Evolutionary conservation across 2,329 filamentous ascomycete species (phyloP), one percentile per base, ranked within the genome.

Genomic region (Cercospora zeina): DNA sequence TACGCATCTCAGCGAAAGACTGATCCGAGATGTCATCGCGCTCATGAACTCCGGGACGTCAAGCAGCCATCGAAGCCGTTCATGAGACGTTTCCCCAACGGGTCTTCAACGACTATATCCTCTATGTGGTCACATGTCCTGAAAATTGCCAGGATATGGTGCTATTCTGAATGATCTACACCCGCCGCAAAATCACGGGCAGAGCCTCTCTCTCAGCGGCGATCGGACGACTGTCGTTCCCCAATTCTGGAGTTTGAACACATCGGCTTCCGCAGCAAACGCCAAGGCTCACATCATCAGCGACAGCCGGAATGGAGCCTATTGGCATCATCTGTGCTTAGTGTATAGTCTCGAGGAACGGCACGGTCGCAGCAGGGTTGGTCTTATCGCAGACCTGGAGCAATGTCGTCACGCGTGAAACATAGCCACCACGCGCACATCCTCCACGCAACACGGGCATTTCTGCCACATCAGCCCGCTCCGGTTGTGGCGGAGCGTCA

Each of bases 391-490:
- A 49, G 27, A 49, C 42, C 42, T 30, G 42, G 42, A 49, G 42
- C 42, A 30, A 57, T 49, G 37, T 57, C 54, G 54, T 57, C 30
- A 57, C 54, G 27, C 19, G 27, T 42, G 54, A 57, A 33, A 57
- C 54, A 57, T 24, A 49, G 37, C 21, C 33, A 37, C 31, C 51
- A 54, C 37, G 8, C 11, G 33, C 33, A 27, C 30, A 24, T 31
- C 21, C 34, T 56, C 36, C 21, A 16, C 21, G 42, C 21, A 19
- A 47, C 42, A 47, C 24, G 42, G 42, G 42, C 16, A 47, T 21
- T 47, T 47, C 13, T 36, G 34, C 10, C 42, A 19, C 21, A 14
- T 19, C 39, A 42, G 39, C 42, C 21, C n/a, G 7, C 19, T 47
- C 13, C 19, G 42, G 42, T 47, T 47, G n/a, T n/a, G n/a, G n/a